phyloP scores from a whole-genome alignment of 306 rosid species.

The Malus sieversii region DNA sequence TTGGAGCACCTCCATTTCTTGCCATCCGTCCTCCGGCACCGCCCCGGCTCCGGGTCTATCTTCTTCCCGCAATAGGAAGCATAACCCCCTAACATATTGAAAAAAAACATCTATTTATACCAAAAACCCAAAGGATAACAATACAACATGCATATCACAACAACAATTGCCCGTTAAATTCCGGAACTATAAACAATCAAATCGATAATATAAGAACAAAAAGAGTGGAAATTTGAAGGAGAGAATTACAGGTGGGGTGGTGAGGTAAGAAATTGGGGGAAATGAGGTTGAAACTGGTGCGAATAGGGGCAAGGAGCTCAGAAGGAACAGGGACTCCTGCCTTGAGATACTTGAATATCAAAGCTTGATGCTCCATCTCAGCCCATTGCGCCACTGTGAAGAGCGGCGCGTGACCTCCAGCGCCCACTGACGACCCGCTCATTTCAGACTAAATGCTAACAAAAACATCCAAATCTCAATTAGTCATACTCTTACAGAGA shows the following conservation, averaged over 20 bases:
- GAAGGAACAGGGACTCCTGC: constrained; percentile 65
- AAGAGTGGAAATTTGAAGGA: background rate
- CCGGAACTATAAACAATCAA: background rate
- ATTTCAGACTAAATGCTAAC: background rate
- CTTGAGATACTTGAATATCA: constrained; percentile 60
- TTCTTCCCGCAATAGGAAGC: constrained; percentile 59
- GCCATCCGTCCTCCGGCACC: constrained; percentile 78
- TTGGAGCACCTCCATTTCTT: constrained; percentile 76
- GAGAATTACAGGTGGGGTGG: constrained; percentile 31
- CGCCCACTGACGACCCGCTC: constrained; percentile 16
- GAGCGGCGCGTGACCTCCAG: constrained; percentile 21
- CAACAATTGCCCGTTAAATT: background rate
- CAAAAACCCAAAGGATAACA: background rate
- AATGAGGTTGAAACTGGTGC: constrained; percentile 46
- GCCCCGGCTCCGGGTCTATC: constrained; percentile 73
- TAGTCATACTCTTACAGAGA: background rate
- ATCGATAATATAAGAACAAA: background rate
- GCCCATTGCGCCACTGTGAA: constrained; percentile 72
- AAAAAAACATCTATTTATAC: background rate
- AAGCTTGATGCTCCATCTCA: constrained; percentile 76
- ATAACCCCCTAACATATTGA: constrained; percentile 40
- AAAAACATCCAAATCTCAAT: background rate
- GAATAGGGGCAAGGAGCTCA: constrained; percentile 57
- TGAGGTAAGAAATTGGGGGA: constrained; percentile 39
- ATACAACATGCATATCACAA: background rate